Conservation (phyloP, 768 basidiomycete genomes). For the Lactifluus volemus region DNA sequence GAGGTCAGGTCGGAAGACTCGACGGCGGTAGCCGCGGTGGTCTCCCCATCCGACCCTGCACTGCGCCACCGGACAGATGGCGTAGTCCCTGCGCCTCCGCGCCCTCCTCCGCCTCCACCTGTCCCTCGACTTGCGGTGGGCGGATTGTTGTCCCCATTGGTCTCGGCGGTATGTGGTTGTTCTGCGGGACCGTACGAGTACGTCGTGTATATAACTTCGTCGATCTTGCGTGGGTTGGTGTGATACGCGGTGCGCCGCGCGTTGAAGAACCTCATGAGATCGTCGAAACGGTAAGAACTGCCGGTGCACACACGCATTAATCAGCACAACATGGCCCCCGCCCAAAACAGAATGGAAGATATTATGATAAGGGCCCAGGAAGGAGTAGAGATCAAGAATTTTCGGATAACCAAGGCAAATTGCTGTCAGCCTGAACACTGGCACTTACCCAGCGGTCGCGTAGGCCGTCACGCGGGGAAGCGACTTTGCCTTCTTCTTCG, state of each 20-base stretch:
- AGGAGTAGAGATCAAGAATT: no score
- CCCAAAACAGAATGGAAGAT: no score
- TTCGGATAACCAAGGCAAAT: not conserved
- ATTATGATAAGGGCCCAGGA: no score
- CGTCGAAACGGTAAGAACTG: constrained; percentile 84
- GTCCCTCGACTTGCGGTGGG: constrained; percentile 12
- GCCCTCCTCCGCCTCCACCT: not conserved
- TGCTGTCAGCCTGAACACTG: no score
- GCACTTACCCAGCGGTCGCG: constrained; percentile 76
- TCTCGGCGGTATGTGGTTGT: constrained; percentile 4
- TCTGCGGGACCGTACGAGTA: constrained; percentile 61
- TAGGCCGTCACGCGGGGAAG: constrained; percentile 94
- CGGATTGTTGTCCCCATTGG: constrained; percentile 16
- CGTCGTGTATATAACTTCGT: constrained; percentile 91
- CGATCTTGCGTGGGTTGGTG: constrained; percentile 80
- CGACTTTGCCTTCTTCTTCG: constrained; percentile 91
- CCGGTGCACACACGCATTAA: not conserved
- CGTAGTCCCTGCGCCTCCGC: not conserved
- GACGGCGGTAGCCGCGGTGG: constrained; percentile 15
- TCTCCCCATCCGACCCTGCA: constrained; percentile 20
- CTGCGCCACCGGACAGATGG: constrained; percentile 23
- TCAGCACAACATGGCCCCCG: not conserved
- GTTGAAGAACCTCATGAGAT: constrained; percentile 83
- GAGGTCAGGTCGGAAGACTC: constrained; percentile 5
- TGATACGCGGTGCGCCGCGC: constrained; percentile 76